Evolutionary conservation across 2,329 filamentous ascomycete species (phyloP), one percentile per base, ranked within the genome.

Genomic region (Metarhizium anisopliae): DNA sequence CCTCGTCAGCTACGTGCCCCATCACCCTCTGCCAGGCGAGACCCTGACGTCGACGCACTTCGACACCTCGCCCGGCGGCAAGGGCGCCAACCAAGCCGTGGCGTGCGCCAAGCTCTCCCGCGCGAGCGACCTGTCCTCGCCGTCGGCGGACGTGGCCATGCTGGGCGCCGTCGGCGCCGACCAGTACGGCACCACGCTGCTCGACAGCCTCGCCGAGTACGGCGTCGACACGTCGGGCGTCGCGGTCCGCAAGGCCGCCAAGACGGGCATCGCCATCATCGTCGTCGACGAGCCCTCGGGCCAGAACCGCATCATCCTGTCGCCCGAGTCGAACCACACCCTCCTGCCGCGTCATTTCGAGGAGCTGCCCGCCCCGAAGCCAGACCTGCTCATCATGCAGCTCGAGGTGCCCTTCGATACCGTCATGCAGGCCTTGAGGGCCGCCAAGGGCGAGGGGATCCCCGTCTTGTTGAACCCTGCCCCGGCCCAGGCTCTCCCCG

Each of bases 11-110:
- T 85, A 90, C 64, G 94, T 94, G 38, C 78, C 89, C 5, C 89
- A 93, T 60, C 84, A 96, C 60, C 93, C 94, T 1, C 75, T 80
- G 1, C 85, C 87, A 1, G 94, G 93, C 62, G 93, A 99, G 74
- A 97, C 93, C 2, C 79, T 97, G 53, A 92, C 89, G 2, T 82
- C 90, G 51, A 84, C 77, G 61, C 84, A 83, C 20, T 95, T 95
- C 74, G 80, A 80, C 66, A 90, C 86, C 40, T 91, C 88, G 47
- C 86, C 88, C 35, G 94, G 93, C 64, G 93, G 94, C 56, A 99
- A 99, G 74, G 93, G 93, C 60, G 91, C 92, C 58, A 97, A 97
- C 76, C 93, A 97, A 75, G 92, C 91, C 58, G 89, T 96, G 55
- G 90, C 91, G 29, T 91, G 87, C 72, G 89, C 86, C 52, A 89